Evolutionary conservation across 805 yeast genomes (phyloP).

Genomic region (Saccharomycopsis olivae): DNA sequence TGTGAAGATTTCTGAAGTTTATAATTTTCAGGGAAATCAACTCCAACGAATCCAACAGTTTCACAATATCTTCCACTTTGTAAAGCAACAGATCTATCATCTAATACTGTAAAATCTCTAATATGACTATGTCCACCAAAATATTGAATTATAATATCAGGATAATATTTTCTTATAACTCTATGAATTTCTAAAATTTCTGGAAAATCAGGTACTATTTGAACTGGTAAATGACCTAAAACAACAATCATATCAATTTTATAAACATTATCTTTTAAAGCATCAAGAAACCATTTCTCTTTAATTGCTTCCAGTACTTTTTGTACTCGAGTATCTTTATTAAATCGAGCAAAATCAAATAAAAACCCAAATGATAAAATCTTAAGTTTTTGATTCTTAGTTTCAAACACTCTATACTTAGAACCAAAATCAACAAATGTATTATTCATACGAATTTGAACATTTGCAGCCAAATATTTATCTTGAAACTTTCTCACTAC

Average conservation of each 20-base stretch:
- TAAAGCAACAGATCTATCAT: slow-evolving; percentile 58
- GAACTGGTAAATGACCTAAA: slow-evolving; percentile 71
- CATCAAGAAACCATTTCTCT: slow-evolving; percentile 55
- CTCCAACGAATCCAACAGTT: slow-evolving; percentile 80
- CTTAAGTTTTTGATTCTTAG: slow-evolving; percentile 39
- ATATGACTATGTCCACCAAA: slow-evolving; percentile 95
- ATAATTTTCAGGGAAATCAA: slow-evolving; percentile 27
- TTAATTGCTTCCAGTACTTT: slow-evolving; percentile 44
- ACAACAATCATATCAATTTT: slow-evolving; percentile 57
- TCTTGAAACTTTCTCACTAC: slow-evolving; percentile 45
- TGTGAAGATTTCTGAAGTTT: background rate
- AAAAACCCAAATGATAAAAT: slow-evolving; percentile 69
- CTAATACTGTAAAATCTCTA: slow-evolving; percentile 68
- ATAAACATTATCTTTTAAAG: slow-evolving; percentile 21
- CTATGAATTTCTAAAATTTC: slow-evolving; percentile 29
- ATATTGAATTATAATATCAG: slow-evolving; percentile 60
- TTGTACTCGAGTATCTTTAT: slow-evolving; percentile 51
- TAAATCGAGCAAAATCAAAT: slow-evolving; percentile 60
- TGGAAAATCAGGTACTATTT: slow-evolving; percentile 26
- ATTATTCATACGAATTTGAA: slow-evolving; percentile 33
- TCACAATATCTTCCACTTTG: slow-evolving; percentile 93
- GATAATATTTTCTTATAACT: slow-evolving; percentile 46
- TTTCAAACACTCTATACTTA: slow-evolving; percentile 51
- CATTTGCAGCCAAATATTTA: slow-evolving; percentile 62
- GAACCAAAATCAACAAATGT: slow-evolving; percentile 50